Conservation (phyloP, 108 stramenopile species). For the Cyclotella cryptica region DNA sequence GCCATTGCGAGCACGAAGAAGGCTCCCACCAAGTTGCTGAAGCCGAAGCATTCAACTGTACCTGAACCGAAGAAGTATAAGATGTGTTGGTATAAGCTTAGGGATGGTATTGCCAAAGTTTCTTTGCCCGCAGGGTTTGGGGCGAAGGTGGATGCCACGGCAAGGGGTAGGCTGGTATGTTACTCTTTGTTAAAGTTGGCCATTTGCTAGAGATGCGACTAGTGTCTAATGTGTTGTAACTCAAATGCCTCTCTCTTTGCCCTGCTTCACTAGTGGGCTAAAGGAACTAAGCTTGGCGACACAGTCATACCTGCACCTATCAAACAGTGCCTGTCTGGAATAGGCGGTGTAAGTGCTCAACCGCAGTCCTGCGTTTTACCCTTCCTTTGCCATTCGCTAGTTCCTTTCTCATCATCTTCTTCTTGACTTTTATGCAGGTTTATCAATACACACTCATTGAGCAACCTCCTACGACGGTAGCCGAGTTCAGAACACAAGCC, state of each 20-base stretch:
- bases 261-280: conserved; percentile 63
- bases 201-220: background rate
- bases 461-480: conserved; percentile 57
- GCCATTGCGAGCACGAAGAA: conserved; percentile 13
- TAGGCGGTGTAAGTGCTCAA: conserved; percentile 67
- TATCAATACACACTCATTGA: conserved; percentile 87
- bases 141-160: conserved; percentile 68
- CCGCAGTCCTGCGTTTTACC: background rate
- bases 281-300: conserved; percentile 79
- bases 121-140: conserved; percentile 75
- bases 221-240: background rate
- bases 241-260: conserved; percentile 11
- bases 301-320: conserved; percentile 75
- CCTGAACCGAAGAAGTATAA: conserved; percentile 42
- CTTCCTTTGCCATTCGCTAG: background rate
- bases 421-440: conserved; percentile 5
- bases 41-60: conserved; percentile 6
- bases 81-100: conserved; percentile 53
- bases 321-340: conserved; percentile 76
- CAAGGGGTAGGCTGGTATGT: conserved; percentile 69
- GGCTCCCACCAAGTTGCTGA: conserved; percentile 7
- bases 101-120: conserved; percentile 80
- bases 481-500: conserved; percentile 77
- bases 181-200: background rate
- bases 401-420: background rate